phyloP scores from a whole-genome alignment of 139 green algal genomes.

The Chlamydomonas eustigma region DNA sequence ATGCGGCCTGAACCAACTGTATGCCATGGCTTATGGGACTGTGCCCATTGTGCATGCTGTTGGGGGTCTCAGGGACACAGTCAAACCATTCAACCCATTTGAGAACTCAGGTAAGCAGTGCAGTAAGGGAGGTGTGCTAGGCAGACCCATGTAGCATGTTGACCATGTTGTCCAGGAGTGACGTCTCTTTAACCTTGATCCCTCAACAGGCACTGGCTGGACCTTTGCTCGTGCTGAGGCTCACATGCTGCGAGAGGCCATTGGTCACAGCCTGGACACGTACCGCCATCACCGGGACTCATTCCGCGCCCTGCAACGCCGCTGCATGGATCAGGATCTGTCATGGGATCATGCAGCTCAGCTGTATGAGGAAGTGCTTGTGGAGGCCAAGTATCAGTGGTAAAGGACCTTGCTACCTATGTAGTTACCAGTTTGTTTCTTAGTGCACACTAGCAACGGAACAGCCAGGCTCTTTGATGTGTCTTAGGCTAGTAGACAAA shows the following conservation, averaged over 20 bases:
- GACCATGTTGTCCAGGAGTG: too few species aligned
- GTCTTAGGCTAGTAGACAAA: too few species aligned
- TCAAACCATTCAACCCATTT: constrained; percentile 74
- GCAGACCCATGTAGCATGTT: not conserved
- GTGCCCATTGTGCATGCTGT: constrained; percentile 89
- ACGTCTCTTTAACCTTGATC: too few species aligned
- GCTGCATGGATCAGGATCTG: constrained; percentile 83
- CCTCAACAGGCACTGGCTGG: constrained; percentile 69
- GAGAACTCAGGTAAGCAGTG: constrained; percentile 63
- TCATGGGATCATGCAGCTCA: constrained; percentile 84
- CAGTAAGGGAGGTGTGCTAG: too few species aligned
- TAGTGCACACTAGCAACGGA: too few species aligned
- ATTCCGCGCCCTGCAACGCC: constrained; percentile 60
- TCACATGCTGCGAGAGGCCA: constrained; percentile 56
- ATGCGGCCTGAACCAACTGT: constrained; percentile 80
- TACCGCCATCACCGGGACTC: constrained; percentile 62
- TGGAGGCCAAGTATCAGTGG: constrained; percentile 88
- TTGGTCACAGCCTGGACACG: constrained; percentile 71
- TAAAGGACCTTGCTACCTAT: too few species aligned
- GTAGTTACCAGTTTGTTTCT: too few species aligned
- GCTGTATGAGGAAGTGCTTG: constrained; percentile 90
- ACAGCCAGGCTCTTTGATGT: too few species aligned
- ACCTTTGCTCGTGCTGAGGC: constrained; percentile 67
- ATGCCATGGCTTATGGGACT: constrained; percentile 96
- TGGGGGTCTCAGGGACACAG: constrained; percentile 80